Conservation (phyloP, 2,329 filamentous ascomycete species). For the Phyllachora maydis region DNA sequence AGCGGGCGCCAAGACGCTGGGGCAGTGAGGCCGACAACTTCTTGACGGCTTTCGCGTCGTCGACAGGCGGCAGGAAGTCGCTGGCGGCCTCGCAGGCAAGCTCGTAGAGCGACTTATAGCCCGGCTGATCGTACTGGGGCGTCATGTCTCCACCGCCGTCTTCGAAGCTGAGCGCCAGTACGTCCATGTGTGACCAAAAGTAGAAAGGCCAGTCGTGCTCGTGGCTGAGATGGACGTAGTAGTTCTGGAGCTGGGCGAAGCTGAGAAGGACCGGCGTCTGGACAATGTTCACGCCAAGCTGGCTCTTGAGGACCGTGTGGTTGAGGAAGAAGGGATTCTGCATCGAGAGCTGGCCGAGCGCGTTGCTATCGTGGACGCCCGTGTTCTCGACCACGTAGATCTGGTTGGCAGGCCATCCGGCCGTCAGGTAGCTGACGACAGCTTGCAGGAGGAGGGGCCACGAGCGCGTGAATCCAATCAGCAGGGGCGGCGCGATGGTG, state of each 20-base stretch:
- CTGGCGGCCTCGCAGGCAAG: constrained; percentile 9
- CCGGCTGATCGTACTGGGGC: constrained; percentile 5
- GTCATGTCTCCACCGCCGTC: constrained; percentile 6
- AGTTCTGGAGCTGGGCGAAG: constrained; percentile 35
- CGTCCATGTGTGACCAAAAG: constrained; percentile 37
- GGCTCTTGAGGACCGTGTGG: constrained; percentile 21
- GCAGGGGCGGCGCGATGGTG: constrained; percentile 20
- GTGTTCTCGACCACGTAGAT: constrained; percentile 38
- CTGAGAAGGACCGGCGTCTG: constrained; percentile 27
- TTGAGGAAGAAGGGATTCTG: constrained; percentile 35
- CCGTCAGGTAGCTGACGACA: constrained; percentile 31
- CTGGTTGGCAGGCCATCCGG: constrained; percentile 31
- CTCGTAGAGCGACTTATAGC: constrained; percentile 12
- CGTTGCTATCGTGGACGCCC: constrained; percentile 29
- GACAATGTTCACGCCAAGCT: constrained; percentile 27
- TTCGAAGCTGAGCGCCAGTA: constrained; percentile 20
- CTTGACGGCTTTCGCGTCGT: constrained; percentile 16
- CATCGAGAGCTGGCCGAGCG: constrained; percentile 18
- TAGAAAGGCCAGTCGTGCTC: constrained; percentile 22
- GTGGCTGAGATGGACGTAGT: constrained; percentile 23
- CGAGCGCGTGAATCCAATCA: constrained; percentile 33
- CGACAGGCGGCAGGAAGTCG: constrained; percentile 2
- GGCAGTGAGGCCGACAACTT: no score
- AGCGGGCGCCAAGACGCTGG: constrained; percentile 16
- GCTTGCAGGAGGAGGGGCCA: constrained; percentile 30